Conservation (phyloP, 495 filamentous ascomycete genomes). For the Podospora appendiculata region DNA sequence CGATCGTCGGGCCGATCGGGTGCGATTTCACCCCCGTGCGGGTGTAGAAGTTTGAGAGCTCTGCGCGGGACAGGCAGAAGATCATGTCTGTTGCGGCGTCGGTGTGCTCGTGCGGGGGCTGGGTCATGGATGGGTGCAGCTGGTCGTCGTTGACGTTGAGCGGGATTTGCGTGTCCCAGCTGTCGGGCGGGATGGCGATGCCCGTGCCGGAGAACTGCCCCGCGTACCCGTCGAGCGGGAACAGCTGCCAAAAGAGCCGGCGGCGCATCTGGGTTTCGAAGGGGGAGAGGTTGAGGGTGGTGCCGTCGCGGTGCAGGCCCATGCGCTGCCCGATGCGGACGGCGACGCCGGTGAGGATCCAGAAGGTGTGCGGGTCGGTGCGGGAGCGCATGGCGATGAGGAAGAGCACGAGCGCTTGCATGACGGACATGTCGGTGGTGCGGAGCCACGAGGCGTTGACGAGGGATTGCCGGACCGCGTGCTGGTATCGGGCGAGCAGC, state of each 20-base stretch:
- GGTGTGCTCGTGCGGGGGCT: constrained; percentile 31
- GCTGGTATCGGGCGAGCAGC: constrained; percentile 19
- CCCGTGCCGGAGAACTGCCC: constrained; percentile 49
- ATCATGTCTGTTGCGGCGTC: constrained; percentile 51
- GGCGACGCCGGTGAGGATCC: constrained; percentile 33
- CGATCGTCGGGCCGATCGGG: not conserved
- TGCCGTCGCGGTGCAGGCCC: constrained; percentile 45
- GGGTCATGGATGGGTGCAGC: constrained; percentile 34
- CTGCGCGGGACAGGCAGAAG: constrained; percentile 21
- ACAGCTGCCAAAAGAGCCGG: constrained; percentile 56
- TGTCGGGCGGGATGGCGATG: constrained; percentile 29
- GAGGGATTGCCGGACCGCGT: constrained; percentile 29
- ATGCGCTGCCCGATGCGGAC: constrained; percentile 36
- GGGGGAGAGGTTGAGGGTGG: constrained; percentile 41
- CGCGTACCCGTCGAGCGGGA: constrained; percentile 45
- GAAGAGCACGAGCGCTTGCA: constrained; percentile 33
- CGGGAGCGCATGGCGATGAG: constrained; percentile 19
- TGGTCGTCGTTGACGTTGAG: constrained; percentile 37
- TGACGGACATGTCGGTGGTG: constrained; percentile 27
- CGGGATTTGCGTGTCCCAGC: constrained; percentile 27
- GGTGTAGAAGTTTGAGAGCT: not conserved
- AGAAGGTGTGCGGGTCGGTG: constrained; percentile 24
- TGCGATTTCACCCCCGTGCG: not conserved
- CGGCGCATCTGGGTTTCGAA: constrained; percentile 57
- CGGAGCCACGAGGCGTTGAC: constrained; percentile 32